Evolutionary conservation across 345 rosid species (phyloP).

Genomic region (Populus alba): DNA sequence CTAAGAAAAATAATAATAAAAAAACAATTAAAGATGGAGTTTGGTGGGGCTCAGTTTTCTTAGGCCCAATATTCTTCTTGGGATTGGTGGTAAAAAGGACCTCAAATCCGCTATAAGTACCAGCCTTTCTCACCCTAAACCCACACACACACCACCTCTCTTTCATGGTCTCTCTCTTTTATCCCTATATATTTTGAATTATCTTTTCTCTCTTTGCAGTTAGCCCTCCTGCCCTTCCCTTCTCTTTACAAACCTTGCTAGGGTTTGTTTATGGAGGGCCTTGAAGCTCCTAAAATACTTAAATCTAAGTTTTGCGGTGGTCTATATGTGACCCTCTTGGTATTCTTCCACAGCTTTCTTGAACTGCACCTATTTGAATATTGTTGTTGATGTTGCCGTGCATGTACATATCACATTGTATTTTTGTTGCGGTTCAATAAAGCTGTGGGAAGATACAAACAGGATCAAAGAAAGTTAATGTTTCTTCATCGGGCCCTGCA

Average conservation of each 20-base stretch:
- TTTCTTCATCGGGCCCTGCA: not conserved
- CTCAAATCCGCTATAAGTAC: conserved; percentile 56
- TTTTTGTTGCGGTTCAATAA: conserved; percentile 66
- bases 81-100: conserved; percentile 71
- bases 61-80: conserved; percentile 83
- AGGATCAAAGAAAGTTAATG: conserved; percentile 35
- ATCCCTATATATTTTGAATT: conserved; percentile 10
- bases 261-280: not conserved
- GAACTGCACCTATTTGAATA: conserved; percentile 60
- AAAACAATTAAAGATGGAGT: conserved; percentile 15
- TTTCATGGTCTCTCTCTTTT: not conserved
- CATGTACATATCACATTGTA: not conserved
- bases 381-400: not conserved
- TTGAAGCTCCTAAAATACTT: not conserved
- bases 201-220: not conserved
- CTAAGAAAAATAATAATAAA: not conserved
- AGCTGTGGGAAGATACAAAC: conserved; percentile 94
- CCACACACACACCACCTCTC: conserved; percentile 15
- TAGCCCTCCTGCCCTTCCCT: not conserved
- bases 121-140: conserved; percentile 10
- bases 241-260: not conserved
- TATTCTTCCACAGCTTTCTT: conserved; percentile 99
- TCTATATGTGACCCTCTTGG: conserved; percentile 51
- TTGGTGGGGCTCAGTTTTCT: conserved; percentile 31
- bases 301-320: not conserved